Base-by-base conservation (phyloP, 2,329 filamentous ascomycete genomes). In the Fusarium hainanense region DNA sequence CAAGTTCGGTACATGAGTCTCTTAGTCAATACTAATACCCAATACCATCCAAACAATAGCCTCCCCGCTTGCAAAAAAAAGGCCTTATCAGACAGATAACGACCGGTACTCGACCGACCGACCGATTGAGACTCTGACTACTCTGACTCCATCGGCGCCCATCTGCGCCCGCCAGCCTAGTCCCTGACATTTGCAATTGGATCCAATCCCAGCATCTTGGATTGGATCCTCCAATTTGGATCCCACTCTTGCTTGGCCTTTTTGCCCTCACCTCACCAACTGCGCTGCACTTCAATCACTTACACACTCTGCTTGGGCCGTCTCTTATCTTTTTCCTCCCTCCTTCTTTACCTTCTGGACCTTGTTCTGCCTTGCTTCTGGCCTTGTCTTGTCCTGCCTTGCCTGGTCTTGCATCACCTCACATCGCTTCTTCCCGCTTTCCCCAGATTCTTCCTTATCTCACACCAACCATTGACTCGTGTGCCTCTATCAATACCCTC, bases 391-490 rank as follows among this genome's bases (percentile, higher is more conserved):
- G 58, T 67, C 56, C 63, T 64, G 54, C 58, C 50, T 69, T 50
- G 60, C 54, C 28, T 62, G 54, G 27, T 43, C 42, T 60, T 63
- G 27, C 66, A 37, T 63, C 61, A 25, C 58, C 25, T 63, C 57
- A 30, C 54, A 34, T 69, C 69, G 28, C 69, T 23, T 57, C 60
- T 64, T 73, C 72, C 49, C 70, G 70, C 62, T 75, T 51, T 74
- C 73, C 73, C 73, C 73, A 75, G 73, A 74, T 71, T 75, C 70
- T 50, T 37, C 21, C 49, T 75, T 75, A 75, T 75, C 73, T 75
- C 63, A 60, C 66, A 69, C 73, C 73, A 74, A 75, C 73, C 71
- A 66, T 66, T 68, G 68, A 66, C 61, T 58, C 51, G 54, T 63
- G 58, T 63, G 44, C 69, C 60, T 50, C 47, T 50, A 69, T 66